Conservation (phyloP, 768 basidiomycete species). For the Tulasnella sp. region DNA sequence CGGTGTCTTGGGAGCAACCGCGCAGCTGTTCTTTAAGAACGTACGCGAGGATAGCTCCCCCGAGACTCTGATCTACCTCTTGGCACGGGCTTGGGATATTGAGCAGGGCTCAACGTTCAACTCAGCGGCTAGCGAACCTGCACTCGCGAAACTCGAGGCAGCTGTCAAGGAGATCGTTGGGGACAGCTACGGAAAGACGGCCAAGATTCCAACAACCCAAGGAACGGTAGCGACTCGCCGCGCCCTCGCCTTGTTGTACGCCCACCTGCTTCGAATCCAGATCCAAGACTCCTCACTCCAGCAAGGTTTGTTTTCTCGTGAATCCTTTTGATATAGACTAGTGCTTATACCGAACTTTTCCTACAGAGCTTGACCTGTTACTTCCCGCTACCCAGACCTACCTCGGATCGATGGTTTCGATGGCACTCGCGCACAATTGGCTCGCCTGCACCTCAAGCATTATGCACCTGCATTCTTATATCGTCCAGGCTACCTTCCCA, state of each 20-base stretch:
- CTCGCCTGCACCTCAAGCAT: conserved; percentile 65
- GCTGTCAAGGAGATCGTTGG: background rate
- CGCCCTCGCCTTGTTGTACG: conserved; percentile 70
- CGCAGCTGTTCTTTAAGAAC: conserved; percentile 79
- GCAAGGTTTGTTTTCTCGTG: conserved; percentile 44
- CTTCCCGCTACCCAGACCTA: conserved; percentile 65
- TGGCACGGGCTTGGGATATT: conserved; percentile 59
- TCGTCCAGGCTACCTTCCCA: conserved; percentile 75
- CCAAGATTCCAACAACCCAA: background rate
- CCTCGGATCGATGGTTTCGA: conserved; percentile 72
- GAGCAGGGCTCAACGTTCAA: conserved; percentile 35
- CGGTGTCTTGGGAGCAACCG: conserved; percentile 71
- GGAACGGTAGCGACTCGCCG: conserved; percentile 30
- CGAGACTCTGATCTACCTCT: conserved; percentile 59
- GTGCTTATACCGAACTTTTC: background rate
- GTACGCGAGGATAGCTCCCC: conserved; percentile 73
- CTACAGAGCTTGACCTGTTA: conserved; percentile 53
- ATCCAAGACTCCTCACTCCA: conserved; percentile 47
- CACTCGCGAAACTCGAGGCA: background rate
- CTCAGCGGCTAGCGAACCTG: conserved; percentile 18
- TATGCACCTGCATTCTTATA: conserved; percentile 75
- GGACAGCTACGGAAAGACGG: background rate
- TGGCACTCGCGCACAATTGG: conserved; percentile 84
- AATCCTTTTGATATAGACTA: conserved; percentile 17
- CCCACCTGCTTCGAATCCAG: conserved; percentile 68